These are phyloP conservation scores for Pleurozium schreberi DNA, from an alignment of 225 moss, liverwort and hornwort genomes.

Conservation along the genomic window DNA sequence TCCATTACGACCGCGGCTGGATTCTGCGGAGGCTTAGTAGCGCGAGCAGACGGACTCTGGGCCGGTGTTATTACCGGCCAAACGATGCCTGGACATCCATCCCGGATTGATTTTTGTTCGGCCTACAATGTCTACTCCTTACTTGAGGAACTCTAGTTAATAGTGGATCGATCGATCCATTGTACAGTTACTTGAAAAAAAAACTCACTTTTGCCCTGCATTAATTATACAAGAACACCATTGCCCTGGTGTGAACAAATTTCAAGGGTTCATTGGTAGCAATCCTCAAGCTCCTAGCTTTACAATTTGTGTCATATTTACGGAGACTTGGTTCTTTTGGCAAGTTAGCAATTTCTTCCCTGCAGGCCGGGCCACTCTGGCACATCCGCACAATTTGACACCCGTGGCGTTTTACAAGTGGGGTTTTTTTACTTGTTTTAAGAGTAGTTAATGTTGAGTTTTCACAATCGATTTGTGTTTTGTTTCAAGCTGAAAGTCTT, in stretches of 20 bases:
- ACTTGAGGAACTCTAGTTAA: constrained; percentile 24
- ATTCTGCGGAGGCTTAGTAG: constrained; percentile 33
- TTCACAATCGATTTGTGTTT: neutral
- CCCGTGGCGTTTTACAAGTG: neutral
- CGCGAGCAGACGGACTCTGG: constrained; percentile 34
- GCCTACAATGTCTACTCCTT: constrained; percentile 35
- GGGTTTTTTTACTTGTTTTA: neutral
- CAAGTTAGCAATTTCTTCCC: neutral
- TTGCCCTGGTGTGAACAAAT: neutral
- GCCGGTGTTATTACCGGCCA: constrained; percentile 28
- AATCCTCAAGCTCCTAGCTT: neutral
- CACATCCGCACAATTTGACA: neutral
- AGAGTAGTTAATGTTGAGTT: neutral
- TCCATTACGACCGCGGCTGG: constrained; percentile 26
- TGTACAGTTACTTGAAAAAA: neutral
- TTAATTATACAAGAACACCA: neutral
- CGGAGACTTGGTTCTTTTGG: neutral
- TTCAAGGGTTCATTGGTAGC: neutral
- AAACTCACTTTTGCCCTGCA: neutral
- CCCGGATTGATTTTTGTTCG: constrained; percentile 30
- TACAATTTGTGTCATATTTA: neutral
- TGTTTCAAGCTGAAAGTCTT: neutral
- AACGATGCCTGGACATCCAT: neutral
- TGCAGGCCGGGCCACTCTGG: neutral
- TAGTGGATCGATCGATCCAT: neutral